Conservation (phyloP, 257 asterid species). For the Thymus quinquecostatus region DNA sequence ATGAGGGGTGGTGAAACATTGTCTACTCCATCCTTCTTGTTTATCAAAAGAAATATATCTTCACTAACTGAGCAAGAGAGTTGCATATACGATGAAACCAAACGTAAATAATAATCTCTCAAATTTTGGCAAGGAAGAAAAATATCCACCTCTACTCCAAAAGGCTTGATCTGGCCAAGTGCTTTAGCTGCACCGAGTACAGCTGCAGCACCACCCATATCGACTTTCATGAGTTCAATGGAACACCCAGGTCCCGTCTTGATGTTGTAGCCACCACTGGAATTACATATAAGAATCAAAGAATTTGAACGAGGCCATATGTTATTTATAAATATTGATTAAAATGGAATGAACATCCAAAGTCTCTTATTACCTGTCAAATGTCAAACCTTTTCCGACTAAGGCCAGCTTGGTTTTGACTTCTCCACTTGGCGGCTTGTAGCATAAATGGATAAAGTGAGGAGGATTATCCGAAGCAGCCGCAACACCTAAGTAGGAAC, state of each 20-base stretch:
- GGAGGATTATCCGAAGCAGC: conserved; percentile 95
- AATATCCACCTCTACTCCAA: conserved; percentile 82
- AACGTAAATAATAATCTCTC: background rate
- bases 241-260: conserved; percentile 91
- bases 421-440: conserved; percentile 80
- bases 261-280: conserved; percentile 99
- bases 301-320: background rate
- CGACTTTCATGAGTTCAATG: conserved; percentile 92
- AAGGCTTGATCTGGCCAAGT: conserved; percentile 88
- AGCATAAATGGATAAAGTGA: conserved; percentile 89
- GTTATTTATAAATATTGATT: background rate
- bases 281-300: conserved; percentile 19
- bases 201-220: conserved; percentile 99
- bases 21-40: background rate
- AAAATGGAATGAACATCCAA: background rate
- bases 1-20: conserved; percentile 1
- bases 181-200: conserved; percentile 99
- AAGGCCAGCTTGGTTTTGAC: conserved; percentile 84
- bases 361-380: conserved; percentile 71
- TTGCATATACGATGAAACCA: background rate
- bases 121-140: background rate
- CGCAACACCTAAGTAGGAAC: conserved; percentile 94
- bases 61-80: background rate
- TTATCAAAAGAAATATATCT: background rate
- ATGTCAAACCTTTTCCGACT: conserved; percentile 98